phyloP scores from a whole-genome alignment of 2,329 filamentous ascomycete genomes.

The Trichoderma citrinoviride region DNA sequence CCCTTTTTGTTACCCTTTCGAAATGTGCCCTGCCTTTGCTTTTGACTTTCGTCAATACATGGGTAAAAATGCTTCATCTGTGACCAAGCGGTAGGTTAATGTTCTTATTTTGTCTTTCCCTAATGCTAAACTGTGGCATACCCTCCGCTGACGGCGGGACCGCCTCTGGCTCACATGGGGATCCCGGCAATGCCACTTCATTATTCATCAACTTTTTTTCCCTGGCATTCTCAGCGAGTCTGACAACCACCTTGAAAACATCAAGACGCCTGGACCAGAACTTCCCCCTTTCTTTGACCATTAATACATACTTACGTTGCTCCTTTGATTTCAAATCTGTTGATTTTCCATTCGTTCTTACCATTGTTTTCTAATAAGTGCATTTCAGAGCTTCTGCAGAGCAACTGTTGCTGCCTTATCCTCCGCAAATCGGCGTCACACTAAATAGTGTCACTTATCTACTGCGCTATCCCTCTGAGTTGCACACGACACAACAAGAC shows the following conservation, averaged over 20 bases:
- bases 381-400: neutral
- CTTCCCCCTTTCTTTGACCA: neutral
- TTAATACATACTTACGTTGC: neutral
- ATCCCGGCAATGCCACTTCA: neutral
- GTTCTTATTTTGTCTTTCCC: neutral
- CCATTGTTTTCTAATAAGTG: neutral
- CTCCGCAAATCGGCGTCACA: constrained; percentile 2
- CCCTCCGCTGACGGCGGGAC: constrained; percentile 9
- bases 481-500: neutral
- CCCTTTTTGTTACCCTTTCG: neutral
- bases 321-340: neutral
- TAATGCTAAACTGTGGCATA: neutral
- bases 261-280: neutral
- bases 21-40: neutral
- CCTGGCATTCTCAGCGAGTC: neutral
- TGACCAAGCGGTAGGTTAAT: neutral
- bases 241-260: neutral
- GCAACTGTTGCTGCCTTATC: neutral
- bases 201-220: constrained; percentile 9
- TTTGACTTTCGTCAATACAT: neutral
- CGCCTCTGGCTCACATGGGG: neutral
- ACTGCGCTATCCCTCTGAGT: neutral
- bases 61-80: too few relatives aligned
- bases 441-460: neutral
- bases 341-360: neutral